These are phyloP conservation scores for Magnolia sinica DNA, from an alignment of 164 flowering plant genomes.

Conservation along the genomic window DNA sequence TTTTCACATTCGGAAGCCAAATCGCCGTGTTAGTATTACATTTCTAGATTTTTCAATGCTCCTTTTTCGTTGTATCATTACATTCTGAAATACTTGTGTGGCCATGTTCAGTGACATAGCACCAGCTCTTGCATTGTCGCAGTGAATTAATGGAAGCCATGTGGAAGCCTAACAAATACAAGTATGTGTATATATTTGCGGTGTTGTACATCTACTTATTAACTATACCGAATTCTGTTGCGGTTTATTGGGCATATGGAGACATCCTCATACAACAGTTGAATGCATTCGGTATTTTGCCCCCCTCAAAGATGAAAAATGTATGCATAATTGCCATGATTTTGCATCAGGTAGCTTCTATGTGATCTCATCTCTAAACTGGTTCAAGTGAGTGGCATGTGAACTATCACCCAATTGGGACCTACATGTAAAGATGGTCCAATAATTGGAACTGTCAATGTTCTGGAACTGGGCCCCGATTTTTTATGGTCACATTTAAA, in stretches of 20 bases:
- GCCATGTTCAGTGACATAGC: not conserved
- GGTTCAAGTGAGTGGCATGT: not conserved
- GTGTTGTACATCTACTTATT: constrained; percentile 7
- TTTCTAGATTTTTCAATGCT: not conserved
- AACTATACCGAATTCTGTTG: constrained; percentile 9
- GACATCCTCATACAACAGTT: constrained; percentile 8
- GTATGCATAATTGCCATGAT: constrained; percentile 13
- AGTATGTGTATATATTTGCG: constrained; percentile 7
- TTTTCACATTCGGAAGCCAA: constrained; percentile 14
- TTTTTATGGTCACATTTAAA: no score
- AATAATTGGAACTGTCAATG: no score
- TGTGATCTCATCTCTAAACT: not conserved
- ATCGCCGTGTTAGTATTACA: constrained; percentile 7
- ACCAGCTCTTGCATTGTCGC: not conserved
- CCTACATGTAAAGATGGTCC: no score
- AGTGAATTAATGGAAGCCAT: constrained; percentile 17
- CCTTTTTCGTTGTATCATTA: not conserved
- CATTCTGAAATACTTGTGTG: not conserved
- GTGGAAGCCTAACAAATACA: constrained; percentile 18
- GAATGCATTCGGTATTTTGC: constrained; percentile 12
- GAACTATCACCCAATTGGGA: no score
- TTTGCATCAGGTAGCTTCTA: constrained; percentile 16
- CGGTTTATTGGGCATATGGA: constrained; percentile 19
- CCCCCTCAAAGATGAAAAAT: constrained; percentile 2
- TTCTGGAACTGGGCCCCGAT: no score